phyloP scores from a whole-genome alignment of 768 basidiomycete genomes.

The Naganishia friedmannii region DNA sequence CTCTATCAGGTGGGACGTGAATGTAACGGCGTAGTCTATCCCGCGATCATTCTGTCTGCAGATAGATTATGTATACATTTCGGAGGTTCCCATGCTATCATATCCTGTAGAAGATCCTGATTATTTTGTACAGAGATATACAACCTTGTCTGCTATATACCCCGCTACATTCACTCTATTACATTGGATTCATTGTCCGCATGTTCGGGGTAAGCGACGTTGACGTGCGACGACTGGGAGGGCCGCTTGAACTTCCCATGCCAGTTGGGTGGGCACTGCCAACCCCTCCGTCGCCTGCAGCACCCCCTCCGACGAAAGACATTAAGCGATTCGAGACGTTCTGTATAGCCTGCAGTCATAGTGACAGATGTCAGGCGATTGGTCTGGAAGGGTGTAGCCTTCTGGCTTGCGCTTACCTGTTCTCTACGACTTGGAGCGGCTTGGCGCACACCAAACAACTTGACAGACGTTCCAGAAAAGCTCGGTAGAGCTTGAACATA shows the following conservation, averaged over 20 bases:
- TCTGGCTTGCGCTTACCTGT: slow-evolving; percentile 19
- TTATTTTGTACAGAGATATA: too few species aligned
- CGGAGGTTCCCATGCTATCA: too few species aligned
- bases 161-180: not conserved
- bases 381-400: not conserved
- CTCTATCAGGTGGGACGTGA: too few species aligned
- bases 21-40: too few species aligned
- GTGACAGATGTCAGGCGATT: not conserved
- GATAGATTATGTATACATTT: too few species aligned
- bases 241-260: not conserved
- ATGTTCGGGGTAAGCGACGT: not conserved
- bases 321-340: slow-evolving; percentile 31
- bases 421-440: slow-evolving; percentile 49
- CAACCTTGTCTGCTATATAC: not conserved
- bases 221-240: slow-evolving; percentile 8
- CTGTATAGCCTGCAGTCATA: slow-evolving; percentile 27
- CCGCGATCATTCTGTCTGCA: too few species aligned
- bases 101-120: too few species aligned
- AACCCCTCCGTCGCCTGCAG: not conserved
- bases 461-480: slow-evolving; percentile 85
- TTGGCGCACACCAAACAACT: slow-evolving; percentile 87
- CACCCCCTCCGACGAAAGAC: slow-evolving; percentile 29
- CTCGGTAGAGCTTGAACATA: slow-evolving; percentile 86
- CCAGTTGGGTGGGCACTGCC: not conserved
- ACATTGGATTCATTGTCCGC: slow-evolving; percentile 22